Percentiles rank a stretch among this genome's conserved stretches.
Evolutionary conservation across 148 eudicot genomes (phyloP).

Genomic region (Limonium bicolor): DNA sequence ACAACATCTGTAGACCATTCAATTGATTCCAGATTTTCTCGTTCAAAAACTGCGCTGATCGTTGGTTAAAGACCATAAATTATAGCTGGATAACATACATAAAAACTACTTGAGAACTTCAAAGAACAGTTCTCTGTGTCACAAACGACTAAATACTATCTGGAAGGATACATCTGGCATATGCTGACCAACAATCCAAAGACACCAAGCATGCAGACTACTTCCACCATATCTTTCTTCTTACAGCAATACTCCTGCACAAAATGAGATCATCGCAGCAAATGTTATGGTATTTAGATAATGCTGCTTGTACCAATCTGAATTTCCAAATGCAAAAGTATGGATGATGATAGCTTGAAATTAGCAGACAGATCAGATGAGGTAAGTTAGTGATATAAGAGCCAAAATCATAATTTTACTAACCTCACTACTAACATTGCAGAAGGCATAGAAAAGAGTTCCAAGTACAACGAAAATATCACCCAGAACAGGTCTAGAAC

Average conservation of each 20-base stretch:
- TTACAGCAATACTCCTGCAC: constrained; percentile 40
- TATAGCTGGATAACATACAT: too few relatives aligned
- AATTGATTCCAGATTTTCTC: constrained; percentile 25
- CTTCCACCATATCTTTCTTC: constrained; percentile 30
- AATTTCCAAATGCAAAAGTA: too few relatives aligned
- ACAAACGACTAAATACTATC: too few relatives aligned
- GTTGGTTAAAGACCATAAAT: too few relatives aligned
- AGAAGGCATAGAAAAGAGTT: constrained; percentile 28
- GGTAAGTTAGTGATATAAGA: too few relatives aligned
- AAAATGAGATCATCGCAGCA: too few relatives aligned
- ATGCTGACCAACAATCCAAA: constrained; percentile 35
- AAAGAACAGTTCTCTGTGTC: background rate
- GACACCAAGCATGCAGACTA: constrained; percentile 34
- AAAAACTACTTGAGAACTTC: background rate
- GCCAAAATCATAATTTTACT: too few relatives aligned
- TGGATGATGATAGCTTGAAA: background rate
- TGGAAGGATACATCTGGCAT: constrained; percentile 40
- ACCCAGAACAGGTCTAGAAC: constrained; percentile 40
- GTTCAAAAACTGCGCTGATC: constrained; percentile 25
- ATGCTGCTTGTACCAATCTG: too few relatives aligned
- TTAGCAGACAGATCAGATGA: background rate
- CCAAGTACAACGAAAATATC: constrained; percentile 34
- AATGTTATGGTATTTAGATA: too few relatives aligned
- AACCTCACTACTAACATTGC: constrained; percentile 58
- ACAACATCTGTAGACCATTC: constrained; percentile 31